phyloP scores from a whole-genome alignment of 2,329 filamentous ascomycete genomes.

The Cladobotryum mycophilum region DNA sequence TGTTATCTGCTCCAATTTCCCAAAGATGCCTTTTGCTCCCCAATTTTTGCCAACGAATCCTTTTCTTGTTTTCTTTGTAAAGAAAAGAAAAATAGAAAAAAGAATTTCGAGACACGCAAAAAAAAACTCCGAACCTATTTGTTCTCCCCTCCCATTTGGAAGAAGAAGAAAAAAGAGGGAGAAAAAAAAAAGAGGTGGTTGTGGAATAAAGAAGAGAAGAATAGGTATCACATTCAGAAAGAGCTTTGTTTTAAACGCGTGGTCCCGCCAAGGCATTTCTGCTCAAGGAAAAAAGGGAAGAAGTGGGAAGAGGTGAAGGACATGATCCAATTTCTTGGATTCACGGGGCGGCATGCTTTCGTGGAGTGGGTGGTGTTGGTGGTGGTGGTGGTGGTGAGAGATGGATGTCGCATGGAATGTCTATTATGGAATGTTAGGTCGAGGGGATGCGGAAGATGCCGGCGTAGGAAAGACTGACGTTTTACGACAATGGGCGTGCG shows the following conservation, averaged over 20 bases:
- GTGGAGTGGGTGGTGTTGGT: not conserved
- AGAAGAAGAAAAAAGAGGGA: not conserved
- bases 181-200: not conserved
- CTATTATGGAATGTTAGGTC: not conserved
- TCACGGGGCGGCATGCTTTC: not conserved
- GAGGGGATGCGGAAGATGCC: not conserved
- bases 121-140: not conserved
- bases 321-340: too few relatives aligned
- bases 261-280: not conserved
- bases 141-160: not conserved
- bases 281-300: not conserved
- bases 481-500: not conserved
- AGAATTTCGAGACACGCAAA: not conserved
- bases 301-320: too few relatives aligned
- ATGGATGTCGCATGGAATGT: too few relatives aligned
- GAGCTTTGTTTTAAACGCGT: slow-evolving; percentile 1
- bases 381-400: too few relatives aligned
- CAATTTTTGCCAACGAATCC: not conserved
- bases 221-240: slow-evolving; percentile 5
- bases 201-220: not conserved
- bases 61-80: not conserved
- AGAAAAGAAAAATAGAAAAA: not conserved
- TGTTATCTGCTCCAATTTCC: too few relatives aligned
- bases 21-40: too few relatives aligned
- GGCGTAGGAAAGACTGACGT: not conserved